Evolutionary conservation across 805 yeast genomes (phyloP).

Genomic region (Hanseniaspora vineae): DNA sequence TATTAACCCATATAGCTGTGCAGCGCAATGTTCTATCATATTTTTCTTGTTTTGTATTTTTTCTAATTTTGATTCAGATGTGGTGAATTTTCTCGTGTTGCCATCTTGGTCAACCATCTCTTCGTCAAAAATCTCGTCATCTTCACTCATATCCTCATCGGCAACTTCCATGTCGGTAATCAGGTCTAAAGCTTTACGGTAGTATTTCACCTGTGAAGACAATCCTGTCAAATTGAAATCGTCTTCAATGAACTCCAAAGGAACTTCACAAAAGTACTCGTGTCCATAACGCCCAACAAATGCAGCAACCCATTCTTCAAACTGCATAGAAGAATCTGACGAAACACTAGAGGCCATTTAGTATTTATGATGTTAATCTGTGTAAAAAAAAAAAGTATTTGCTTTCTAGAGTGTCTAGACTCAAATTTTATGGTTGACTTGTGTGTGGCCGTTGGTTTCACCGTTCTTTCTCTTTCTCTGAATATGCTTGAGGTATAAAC

Average conservation of each 20-base stretch:
- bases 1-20: conserved; percentile 80
- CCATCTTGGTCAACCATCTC: conserved; percentile 4
- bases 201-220: conserved; percentile 73
- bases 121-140: conserved; percentile 9
- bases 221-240: conserved; percentile 93
- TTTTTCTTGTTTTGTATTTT: conserved; percentile 25
- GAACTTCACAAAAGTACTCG: conserved; percentile 84
- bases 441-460: not conserved
- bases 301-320: conserved; percentile 69
- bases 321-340: conserved; percentile 11
- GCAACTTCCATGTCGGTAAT: conserved; percentile 66
- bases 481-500: too few relatives aligned
- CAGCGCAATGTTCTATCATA: conserved; percentile 81
- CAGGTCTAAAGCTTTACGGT: conserved; percentile 82
- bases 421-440: not conserved
- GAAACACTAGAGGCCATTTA: not conserved
- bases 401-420: too few relatives aligned
- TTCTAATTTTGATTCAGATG: not conserved
- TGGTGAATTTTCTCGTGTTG: not conserved
- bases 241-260: conserved; percentile 88
- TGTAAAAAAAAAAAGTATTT: not conserved
- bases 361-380: too few relatives aligned
- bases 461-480: too few relatives aligned
- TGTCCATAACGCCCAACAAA: conserved; percentile 72
- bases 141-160: conserved; percentile 26